A percentile compares a stretch with the other conserved stretches of the same genome.
phyloP scores from a whole-genome alignment of 2,329 filamentous ascomycete species.

The Xylaria hypoxylon region DNA sequence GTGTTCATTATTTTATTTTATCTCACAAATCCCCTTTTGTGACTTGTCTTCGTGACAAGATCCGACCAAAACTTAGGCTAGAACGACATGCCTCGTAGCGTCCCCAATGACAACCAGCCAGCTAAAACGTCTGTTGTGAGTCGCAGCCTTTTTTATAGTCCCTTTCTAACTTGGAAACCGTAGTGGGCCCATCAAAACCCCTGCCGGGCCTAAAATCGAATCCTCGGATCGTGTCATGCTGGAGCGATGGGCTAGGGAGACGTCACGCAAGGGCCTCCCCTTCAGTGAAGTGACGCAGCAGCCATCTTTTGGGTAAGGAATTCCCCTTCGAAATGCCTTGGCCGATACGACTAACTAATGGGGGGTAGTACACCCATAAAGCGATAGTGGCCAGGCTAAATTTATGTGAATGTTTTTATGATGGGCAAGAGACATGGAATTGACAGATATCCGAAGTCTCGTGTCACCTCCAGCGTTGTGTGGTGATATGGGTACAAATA shows the following conservation, averaged over 20 bases:
- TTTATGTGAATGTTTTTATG: slow-evolving; percentile 42
- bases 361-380: slow-evolving; percentile 37
- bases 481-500: slow-evolving; percentile 28
- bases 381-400: slow-evolving; percentile 31
- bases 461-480: slow-evolving; percentile 37
- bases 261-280: slow-evolving; percentile 43
- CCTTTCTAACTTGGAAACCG: slow-evolving; percentile 39
- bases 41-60: slow-evolving; percentile 19
- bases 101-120: slow-evolving; percentile 36
- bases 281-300: slow-evolving; percentile 47
- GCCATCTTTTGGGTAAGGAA: slow-evolving; percentile 39
- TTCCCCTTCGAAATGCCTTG: slow-evolving; percentile 10
- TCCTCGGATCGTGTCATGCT: slow-evolving; percentile 41
- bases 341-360: slow-evolving; percentile 32
- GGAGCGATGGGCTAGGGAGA: slow-evolving; percentile 45
- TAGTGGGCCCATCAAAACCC: slow-evolving; percentile 38
- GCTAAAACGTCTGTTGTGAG: slow-evolving; percentile 41
- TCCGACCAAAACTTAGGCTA: slow-evolving; percentile 5
- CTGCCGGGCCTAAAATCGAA: slow-evolving; percentile 16
- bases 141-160: slow-evolving; percentile 10
- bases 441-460: slow-evolving; percentile 15
- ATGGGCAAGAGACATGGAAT: slow-evolving; percentile 29
- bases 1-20: slow-evolving; percentile 39
- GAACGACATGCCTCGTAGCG: slow-evolving; percentile 45
- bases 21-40: slow-evolving; percentile 21